phyloP scores from a whole-genome alignment of 257 asterid genomes.

The Eustoma russellianum region DNA sequence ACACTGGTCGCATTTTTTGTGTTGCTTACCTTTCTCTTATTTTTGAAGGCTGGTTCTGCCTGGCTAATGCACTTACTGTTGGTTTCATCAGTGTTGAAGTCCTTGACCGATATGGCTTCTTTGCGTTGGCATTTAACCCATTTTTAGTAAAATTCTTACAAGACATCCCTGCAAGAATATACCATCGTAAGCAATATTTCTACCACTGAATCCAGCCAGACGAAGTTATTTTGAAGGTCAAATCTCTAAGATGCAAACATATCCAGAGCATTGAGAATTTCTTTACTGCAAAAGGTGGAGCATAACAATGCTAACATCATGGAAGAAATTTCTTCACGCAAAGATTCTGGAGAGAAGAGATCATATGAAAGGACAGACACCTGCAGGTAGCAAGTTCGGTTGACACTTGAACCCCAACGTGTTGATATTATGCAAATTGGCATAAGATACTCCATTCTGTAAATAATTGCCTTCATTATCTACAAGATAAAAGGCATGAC shows the following conservation, averaged over 20 bases:
- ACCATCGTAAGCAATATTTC: background rate
- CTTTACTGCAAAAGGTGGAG: background rate
- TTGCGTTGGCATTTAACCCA: conserved; percentile 28
- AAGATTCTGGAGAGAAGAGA: too few relatives aligned
- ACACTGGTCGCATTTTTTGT: background rate
- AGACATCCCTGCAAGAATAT: conserved; percentile 43
- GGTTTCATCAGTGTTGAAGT: conserved; percentile 94
- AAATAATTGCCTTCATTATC: conserved; percentile 20
- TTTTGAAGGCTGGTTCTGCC: conserved; percentile 57
- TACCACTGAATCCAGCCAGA: background rate
- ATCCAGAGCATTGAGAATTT: background rate
- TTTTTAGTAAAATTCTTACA: conserved; percentile 36
- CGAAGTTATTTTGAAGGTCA: background rate
- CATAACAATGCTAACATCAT: background rate
- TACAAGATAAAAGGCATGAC: conserved; percentile 15
- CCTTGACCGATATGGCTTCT: conserved; percentile 51
- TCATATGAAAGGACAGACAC: conserved; percentile 16
- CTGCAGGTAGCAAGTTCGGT: conserved; percentile 46
- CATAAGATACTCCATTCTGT: conserved; percentile 17
- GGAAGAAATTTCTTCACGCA: too few relatives aligned
- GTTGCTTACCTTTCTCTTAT: conserved; percentile 44
- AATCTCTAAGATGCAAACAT: background rate
- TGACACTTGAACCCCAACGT: conserved; percentile 33
- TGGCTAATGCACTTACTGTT: conserved; percentile 91
- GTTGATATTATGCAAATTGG: conserved; percentile 21